These are phyloP conservation scores for Solidago caesia DNA, from an alignment of 129 eudicot species.

Conservation along the genomic window DNA sequence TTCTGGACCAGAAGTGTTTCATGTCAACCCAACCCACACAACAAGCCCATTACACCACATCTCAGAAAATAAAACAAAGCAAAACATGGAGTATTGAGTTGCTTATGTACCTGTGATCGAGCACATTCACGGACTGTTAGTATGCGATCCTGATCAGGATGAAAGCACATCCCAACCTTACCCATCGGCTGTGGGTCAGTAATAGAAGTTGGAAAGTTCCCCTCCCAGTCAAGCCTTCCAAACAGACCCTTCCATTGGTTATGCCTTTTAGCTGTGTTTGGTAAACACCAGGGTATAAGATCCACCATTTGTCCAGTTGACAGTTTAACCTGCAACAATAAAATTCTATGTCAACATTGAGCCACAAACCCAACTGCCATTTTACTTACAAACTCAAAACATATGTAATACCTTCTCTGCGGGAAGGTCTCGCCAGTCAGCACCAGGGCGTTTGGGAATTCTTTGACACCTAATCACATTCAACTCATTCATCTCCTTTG, in stretches of 20 bases:
- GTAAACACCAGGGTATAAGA: constrained; percentile 66
- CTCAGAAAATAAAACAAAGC: too few species aligned
- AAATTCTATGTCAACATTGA: neutral
- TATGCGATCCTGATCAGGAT: constrained; percentile 73
- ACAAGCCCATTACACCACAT: too few species aligned
- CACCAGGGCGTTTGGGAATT: constrained; percentile 69
- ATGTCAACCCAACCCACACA: too few species aligned
- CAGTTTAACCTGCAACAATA: constrained; percentile 41
- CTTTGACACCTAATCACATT: constrained; percentile 60
- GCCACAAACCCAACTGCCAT: neutral
- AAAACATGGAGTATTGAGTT: neutral
- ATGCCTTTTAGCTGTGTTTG: constrained; percentile 73
- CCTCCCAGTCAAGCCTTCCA: constrained; percentile 88
- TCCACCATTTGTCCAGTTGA: constrained; percentile 65
- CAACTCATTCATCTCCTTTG: constrained; percentile 75
- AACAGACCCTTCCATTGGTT: constrained; percentile 77
- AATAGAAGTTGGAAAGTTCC: constrained; percentile 69
- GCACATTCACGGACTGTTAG: constrained; percentile 82
- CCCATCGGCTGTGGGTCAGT: constrained; percentile 85
- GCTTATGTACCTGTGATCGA: constrained; percentile 62
- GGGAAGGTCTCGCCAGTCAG: constrained; percentile 76
- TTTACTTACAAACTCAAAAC: neutral
- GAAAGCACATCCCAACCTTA: constrained; percentile 86
- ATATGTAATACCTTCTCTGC: constrained; percentile 46
- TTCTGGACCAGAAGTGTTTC: too few species aligned